Evolutionary conservation across 257 asterid genomes (phyloP).

Genomic region (Rhazya stricta): DNA sequence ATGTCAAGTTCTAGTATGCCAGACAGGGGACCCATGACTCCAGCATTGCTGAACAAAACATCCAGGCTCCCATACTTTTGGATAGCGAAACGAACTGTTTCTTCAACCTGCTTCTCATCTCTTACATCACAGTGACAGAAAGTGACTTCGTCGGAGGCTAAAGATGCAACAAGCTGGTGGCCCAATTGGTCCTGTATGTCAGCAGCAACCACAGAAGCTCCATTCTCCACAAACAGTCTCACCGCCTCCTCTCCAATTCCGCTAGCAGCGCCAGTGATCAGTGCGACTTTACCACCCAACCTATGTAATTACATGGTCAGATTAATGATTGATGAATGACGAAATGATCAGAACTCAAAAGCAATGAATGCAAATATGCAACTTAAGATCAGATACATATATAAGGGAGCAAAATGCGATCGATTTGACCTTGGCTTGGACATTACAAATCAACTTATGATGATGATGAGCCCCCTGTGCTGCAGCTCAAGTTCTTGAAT

Average conservation of each 20-base stretch:
- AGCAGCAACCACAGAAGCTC: conserved; percentile 50
- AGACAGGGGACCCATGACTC: conserved; percentile 32
- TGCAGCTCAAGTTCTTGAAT: too few species aligned
- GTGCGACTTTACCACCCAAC: conserved; percentile 65
- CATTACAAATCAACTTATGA: too few species aligned
- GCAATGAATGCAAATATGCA: too few species aligned
- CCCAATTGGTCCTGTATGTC: conserved; percentile 60
- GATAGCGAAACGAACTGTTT: conserved; percentile 35
- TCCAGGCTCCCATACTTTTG: conserved; percentile 38
- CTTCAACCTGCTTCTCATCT: conserved; percentile 51
- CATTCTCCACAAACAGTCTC: conserved; percentile 43
- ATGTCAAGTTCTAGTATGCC: conserved; percentile 48
- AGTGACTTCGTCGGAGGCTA: conserved; percentile 34
- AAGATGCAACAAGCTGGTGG: conserved; percentile 21
- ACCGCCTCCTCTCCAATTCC: conserved; percentile 65
- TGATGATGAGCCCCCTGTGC: too few species aligned
- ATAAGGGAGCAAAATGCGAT: conserved; percentile 1
- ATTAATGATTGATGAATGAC: neutral
- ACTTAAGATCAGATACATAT: too few species aligned
- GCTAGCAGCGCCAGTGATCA: conserved; percentile 74
- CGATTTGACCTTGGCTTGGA: conserved; percentile 31
- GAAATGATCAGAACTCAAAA: neutral
- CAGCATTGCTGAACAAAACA: conserved; percentile 63
- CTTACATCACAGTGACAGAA: conserved; percentile 57
- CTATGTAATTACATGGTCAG: neutral